Conservation (phyloP, 2,329 filamentous ascomycete species). For the Xylariaceae sp. region DNA sequence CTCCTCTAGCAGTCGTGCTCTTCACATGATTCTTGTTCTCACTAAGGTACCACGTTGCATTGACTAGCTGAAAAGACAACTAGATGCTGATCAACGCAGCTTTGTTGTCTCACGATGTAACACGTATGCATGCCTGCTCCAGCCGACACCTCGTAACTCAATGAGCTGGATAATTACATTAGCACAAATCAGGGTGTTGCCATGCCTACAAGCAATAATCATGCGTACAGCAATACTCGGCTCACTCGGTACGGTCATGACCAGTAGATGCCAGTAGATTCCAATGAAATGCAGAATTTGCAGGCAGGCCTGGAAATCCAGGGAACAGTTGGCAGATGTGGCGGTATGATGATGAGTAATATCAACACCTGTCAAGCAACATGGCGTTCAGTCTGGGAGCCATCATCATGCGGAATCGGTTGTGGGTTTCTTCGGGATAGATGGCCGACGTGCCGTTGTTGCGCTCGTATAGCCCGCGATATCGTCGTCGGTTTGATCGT, state of each 20-base stretch:
- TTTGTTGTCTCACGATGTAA: conserved; percentile 7
- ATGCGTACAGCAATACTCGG: background rate
- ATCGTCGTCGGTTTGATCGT: background rate
- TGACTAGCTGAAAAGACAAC: conserved; percentile 4
- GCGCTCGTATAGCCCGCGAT: background rate
- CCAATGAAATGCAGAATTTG: too few species aligned
- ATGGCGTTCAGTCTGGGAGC: background rate
- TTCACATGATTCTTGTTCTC: background rate
- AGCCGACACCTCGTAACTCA: background rate
- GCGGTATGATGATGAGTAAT: background rate
- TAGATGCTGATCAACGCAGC: conserved; percentile 7
- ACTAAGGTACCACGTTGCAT: conserved; percentile 14
- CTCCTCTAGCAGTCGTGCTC: background rate
- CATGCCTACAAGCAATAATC: background rate
- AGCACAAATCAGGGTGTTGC: background rate
- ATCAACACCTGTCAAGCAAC: background rate
- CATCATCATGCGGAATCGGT: background rate
- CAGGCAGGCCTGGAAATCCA: background rate
- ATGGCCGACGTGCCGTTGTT: background rate
- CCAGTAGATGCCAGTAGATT: conserved; percentile 4
- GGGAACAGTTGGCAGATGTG: conserved; percentile 4
- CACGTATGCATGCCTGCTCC: conserved; percentile 11
- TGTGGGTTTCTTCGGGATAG: background rate
- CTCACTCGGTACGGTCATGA: background rate
- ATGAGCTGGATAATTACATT: conserved; percentile 5